These are phyloP conservation scores for Fraxinus quadrangulata DNA, from an alignment of 257 asterid genomes.

Conservation along the genomic window DNA sequence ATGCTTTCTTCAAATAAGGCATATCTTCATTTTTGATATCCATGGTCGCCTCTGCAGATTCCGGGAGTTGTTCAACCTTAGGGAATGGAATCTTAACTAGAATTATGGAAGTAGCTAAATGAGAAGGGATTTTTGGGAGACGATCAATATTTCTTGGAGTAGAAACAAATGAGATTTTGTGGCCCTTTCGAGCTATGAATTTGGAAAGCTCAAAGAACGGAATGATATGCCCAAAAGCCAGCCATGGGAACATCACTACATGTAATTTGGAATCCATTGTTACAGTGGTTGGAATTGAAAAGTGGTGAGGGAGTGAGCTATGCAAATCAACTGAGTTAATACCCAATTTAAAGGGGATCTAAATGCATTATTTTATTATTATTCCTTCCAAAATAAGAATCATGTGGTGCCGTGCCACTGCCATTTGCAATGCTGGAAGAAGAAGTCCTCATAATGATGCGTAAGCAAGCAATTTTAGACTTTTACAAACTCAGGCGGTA, in stretches of 20 bases:
- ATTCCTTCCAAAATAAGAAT: too few relatives aligned
- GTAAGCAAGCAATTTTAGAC: too few relatives aligned
- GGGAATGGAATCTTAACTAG: slow-evolving; percentile 49
- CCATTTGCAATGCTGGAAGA: too few relatives aligned
- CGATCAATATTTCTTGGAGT: slow-evolving; percentile 59
- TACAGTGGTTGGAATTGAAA: background rate
- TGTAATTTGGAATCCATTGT: slow-evolving; percentile 28
- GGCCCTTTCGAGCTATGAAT: slow-evolving; percentile 50
- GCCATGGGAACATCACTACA: slow-evolving; percentile 64
- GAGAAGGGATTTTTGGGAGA: slow-evolving; percentile 47
- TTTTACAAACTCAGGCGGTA: too few relatives aligned
- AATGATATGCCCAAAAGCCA: slow-evolving; percentile 66
- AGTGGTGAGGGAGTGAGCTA: too few relatives aligned
- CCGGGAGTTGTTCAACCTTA: slow-evolving; percentile 25
- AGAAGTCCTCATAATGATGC: too few relatives aligned
- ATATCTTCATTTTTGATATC: slow-evolving; percentile 24
- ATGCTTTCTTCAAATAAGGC: slow-evolving; percentile 32
- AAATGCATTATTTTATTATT: too few relatives aligned
- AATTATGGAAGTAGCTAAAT: slow-evolving; percentile 29
- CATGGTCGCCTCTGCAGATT: slow-evolving; percentile 33
- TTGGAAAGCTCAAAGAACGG: slow-evolving; percentile 57
- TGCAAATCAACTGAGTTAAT: background rate
- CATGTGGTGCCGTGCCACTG: too few relatives aligned
- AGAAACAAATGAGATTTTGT: slow-evolving; percentile 50
- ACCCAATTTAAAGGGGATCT: background rate